Conservation (phyloP, 2,329 filamentous ascomycete genomes). For the Trichoderma afroharzianum region DNA sequence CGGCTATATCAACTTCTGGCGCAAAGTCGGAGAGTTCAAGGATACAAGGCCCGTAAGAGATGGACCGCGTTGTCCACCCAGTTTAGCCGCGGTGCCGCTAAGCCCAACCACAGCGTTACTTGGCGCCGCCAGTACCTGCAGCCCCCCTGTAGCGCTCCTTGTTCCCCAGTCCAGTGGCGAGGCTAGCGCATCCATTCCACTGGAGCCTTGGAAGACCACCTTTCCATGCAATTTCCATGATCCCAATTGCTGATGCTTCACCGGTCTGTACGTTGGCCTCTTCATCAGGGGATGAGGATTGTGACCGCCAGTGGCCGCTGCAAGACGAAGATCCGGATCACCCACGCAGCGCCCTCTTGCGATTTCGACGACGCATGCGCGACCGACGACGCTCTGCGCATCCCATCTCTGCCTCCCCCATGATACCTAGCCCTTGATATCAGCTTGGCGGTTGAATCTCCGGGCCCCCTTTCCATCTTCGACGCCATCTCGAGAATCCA, state of each 20-base stretch:
- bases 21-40: not conserved
- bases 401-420: conserved; percentile 11
- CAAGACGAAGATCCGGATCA: not conserved
- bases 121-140: conserved; percentile 14
- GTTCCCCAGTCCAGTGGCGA: conserved; percentile 13
- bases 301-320: not conserved
- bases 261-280: conserved; percentile 4
- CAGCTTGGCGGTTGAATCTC: conserved; percentile 10
- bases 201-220: conserved; percentile 12
- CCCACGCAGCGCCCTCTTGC: not conserved
- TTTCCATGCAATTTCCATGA: conserved; percentile 17
- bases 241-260: conserved; percentile 9
- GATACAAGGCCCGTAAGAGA: not conserved
- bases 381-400: not conserved
- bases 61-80: not conserved
- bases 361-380: conserved; percentile 8
- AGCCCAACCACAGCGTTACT: conserved; percentile 4
- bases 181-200: conserved; percentile 13
- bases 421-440: conserved; percentile 11
- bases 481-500: conserved; percentile 20
- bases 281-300: conserved; percentile 13
- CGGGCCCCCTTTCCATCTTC: conserved; percentile 19
- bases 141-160: conserved; percentile 13
- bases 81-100: conserved; percentile 1
- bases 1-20: not conserved